A percentile compares a stretch with the other conserved stretches of the same genome.
phyloP scores from a whole-genome alignment of 2,329 filamentous ascomycete species.

The Endoconidiophora laricicola region DNA sequence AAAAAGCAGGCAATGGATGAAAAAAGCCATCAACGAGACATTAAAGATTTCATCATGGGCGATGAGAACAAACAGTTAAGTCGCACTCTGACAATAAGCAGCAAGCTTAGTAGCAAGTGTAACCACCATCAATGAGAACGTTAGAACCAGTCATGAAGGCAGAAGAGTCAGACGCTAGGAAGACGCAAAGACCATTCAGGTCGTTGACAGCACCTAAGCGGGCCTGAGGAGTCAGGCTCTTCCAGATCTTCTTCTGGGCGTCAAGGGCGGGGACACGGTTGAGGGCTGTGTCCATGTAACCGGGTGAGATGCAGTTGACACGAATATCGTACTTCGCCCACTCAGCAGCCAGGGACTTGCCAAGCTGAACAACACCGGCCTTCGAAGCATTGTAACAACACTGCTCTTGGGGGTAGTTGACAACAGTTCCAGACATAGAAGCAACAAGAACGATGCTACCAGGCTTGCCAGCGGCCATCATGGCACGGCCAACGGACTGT shows the following conservation, averaged over 20 bases:
- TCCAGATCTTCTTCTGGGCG: constrained; percentile 71
- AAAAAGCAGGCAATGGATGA: neutral
- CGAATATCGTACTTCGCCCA: constrained; percentile 70
- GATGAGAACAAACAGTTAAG: neutral
- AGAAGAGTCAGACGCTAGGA: constrained; percentile 56
- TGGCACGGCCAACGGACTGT: constrained; percentile 52
- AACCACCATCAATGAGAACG: constrained; percentile 54
- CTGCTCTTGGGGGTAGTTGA: constrained; percentile 78
- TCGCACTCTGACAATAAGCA: neutral
- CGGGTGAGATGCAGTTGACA: constrained; percentile 71
- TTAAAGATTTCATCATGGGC: neutral
- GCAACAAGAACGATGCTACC: constrained; percentile 62
- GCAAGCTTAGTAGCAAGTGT: constrained; percentile 39
- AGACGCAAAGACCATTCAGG: constrained; percentile 61
- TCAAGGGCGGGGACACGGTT: constrained; percentile 65
- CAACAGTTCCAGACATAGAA: constrained; percentile 67
- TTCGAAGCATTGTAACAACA: constrained; percentile 73
- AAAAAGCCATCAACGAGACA: neutral
- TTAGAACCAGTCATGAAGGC: constrained; percentile 66
- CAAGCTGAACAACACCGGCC: constrained; percentile 61
- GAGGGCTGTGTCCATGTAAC: constrained; percentile 73
- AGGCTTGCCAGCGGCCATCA: constrained; percentile 55
- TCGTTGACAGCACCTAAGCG: constrained; percentile 58
- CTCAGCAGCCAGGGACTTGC: constrained; percentile 66
- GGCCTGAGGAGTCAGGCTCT: constrained; percentile 54